Conservation (phyloP, 768 basidiomycete genomes). For the Lactarius tabidus region DNA sequence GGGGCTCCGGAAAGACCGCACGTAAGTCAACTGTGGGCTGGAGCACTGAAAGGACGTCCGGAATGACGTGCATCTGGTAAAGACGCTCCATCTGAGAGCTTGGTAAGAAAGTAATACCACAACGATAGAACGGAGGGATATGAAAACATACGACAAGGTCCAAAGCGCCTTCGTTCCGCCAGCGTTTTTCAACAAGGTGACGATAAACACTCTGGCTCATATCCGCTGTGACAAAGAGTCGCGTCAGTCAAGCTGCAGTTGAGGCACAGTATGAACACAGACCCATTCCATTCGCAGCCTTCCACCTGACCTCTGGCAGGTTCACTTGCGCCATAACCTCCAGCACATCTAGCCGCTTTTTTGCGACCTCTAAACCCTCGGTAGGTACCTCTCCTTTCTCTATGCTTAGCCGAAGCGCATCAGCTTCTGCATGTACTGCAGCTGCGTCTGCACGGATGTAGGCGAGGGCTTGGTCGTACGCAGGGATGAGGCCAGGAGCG, state of each 20-base stretch:
- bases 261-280: slow-evolving; percentile 30
- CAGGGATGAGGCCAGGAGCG: slow-evolving; percentile 58
- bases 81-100: slow-evolving; percentile 80
- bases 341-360: slow-evolving; percentile 50
- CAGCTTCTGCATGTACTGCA: slow-evolving; percentile 43
- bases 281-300: slow-evolving; percentile 76
- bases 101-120: background rate
- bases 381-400: slow-evolving; percentile 23
- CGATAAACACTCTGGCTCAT: slow-evolving; percentile 67
- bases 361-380: slow-evolving; percentile 30
- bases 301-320: slow-evolving; percentile 78
- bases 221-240: slow-evolving; percentile 43
- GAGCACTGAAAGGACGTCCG: slow-evolving; percentile 73
- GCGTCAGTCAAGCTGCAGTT: background rate
- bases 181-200: slow-evolving; percentile 77
- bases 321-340: slow-evolving; percentile 82
- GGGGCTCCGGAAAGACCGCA: slow-evolving; percentile 48
- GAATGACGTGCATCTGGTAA: slow-evolving; percentile 86
- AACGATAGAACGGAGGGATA: background rate
- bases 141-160: slow-evolving; percentile 66
- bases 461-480: slow-evolving; percentile 81
- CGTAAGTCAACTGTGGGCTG: slow-evolving; percentile 73
- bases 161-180: slow-evolving; percentile 79
- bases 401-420: slow-evolving; percentile 32
- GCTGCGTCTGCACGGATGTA: slow-evolving; percentile 62